These are phyloP conservation scores for Setaria italica DNA, from an alignment of 202 grass and related monocot genomes.

Conservation along the genomic window DNA sequence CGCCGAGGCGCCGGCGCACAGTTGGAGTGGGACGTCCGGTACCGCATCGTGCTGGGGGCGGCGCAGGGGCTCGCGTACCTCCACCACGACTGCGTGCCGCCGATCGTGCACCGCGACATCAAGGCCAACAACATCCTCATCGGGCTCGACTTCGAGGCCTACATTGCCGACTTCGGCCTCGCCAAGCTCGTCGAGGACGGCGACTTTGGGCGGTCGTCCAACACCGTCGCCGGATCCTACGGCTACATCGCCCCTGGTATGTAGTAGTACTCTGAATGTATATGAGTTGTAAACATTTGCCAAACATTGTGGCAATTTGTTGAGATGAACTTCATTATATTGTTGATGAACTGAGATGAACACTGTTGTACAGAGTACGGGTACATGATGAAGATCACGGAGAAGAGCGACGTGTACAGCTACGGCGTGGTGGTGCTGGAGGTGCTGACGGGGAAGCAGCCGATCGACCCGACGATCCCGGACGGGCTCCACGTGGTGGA, in stretches of 20 bases:
- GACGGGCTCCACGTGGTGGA: constrained; percentile 84
- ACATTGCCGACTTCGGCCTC: constrained; percentile 98
- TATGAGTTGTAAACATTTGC: neutral
- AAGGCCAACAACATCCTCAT: constrained; percentile 99
- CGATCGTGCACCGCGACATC: constrained; percentile 92
- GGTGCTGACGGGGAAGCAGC: constrained; percentile 92
- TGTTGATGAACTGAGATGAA: neutral
- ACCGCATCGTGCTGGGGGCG: constrained; percentile 80
- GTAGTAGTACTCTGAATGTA: too few relatives aligned
- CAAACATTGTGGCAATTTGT: neutral
- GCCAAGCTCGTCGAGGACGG: constrained; percentile 93
- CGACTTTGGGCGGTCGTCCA: constrained; percentile 75
- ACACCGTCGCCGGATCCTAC: constrained; percentile 93
- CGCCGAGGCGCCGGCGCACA: constrained; percentile 58
- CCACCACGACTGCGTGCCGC: constrained; percentile 92
- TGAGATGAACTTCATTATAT: neutral
- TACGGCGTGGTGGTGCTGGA: constrained; percentile 86
- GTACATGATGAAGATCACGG: constrained; percentile 96
- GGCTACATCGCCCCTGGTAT: constrained; percentile 94
- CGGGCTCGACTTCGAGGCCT: constrained; percentile 89
- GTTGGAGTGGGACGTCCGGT: constrained; percentile 92
- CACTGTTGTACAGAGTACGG: constrained; percentile 69
- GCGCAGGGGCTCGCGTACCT: constrained; percentile 91
- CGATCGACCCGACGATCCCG: constrained; percentile 90
- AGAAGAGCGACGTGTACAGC: constrained; percentile 93